Evolutionary conservation across 169 alveolate genomes (phyloP).

Genomic region (Plasmodium fragile): DNA sequence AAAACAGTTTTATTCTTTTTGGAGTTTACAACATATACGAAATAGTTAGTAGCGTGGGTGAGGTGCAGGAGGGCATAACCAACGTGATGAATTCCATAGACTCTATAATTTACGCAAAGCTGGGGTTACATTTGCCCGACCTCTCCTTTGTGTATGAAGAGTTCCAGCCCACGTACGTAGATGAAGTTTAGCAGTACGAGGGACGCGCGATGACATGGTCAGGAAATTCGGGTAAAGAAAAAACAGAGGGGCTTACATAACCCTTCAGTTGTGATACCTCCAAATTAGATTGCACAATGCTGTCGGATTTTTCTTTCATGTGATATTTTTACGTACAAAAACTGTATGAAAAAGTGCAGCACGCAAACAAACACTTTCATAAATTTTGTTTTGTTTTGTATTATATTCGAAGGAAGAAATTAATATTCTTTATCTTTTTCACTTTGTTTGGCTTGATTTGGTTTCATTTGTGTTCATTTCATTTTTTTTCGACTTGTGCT

Average conservation of each 20-base stretch:
- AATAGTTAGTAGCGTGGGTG: constrained; percentile 41
- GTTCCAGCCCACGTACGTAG: constrained; percentile 75
- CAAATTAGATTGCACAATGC: neutral
- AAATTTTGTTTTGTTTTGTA: neutral
- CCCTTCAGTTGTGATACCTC: neutral
- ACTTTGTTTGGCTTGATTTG: neutral
- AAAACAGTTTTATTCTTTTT: constrained; percentile 72
- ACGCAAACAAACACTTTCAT: neutral
- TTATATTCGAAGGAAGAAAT: neutral
- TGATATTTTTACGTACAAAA: neutral
- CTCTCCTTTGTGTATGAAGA: constrained; percentile 71
- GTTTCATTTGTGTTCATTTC: neutral
- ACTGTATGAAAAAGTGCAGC: neutral
- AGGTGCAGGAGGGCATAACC: neutral
- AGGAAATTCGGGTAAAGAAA: neutral
- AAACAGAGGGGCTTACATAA: neutral
- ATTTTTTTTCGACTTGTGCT: constrained; percentile 3
- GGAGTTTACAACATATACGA: constrained; percentile 73
- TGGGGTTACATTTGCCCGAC: constrained; percentile 75
- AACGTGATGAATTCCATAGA: constrained; percentile 50
- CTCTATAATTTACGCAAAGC: constrained; percentile 41
- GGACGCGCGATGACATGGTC: neutral
- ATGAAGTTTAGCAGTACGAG: constrained; percentile 24
- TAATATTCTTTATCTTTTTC: neutral
- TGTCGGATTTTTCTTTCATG: constrained; percentile 2